Evolutionary conservation across 2,329 filamentous ascomycete genomes (phyloP), one percentile per base, ranked within the genome.

Genomic region (Stemphylium vesicarium): DNA sequence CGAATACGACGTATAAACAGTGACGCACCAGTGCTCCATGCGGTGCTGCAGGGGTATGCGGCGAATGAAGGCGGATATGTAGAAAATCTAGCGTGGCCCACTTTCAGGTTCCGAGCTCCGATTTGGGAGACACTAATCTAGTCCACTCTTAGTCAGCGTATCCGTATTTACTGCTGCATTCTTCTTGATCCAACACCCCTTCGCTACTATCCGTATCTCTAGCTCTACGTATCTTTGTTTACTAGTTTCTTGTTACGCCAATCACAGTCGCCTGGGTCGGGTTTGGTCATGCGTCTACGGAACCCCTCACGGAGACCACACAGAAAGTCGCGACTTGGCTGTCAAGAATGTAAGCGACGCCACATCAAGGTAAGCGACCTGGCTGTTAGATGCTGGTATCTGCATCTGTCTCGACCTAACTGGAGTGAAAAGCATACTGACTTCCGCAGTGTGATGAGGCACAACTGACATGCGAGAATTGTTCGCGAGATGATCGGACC

Each of bases 241-340:
- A 44, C 22, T 20, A 16, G 7, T 20, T 8, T 35, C 15, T 20
- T 20, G 20, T 20, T 20, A 20, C 42, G 42, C 42, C 31, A 44
- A 44, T 44, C 16, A 44, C 13, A 41, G 12, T 44, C 7, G 42
- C 29, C 7, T 35, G 4, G 1, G 8, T 20, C 42, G 20, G 15
- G 13, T 12, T 44, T n/a, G 15, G 42, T 6, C 16, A 44, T 44
- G 42, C 16, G 11, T 44, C 41, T 15, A 20, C 42, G 42, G 4
- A 44, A 35, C 50, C 22, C 56, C 31, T 46, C 50, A 9, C 52
- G 63, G 15, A 53, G 59, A 32, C 41, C 58, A 22, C 64, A 67
- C 56, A 62, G 52, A 22, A 68, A 68, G 46, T 65, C 63, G 8
- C 55, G 61, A 16, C 45, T 58, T 16, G 65, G 63, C 4, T 66